Evolutionary conservation across 169 alveolate genomes (phyloP).

Genomic region (Besnoitia besnoiti): DNA sequence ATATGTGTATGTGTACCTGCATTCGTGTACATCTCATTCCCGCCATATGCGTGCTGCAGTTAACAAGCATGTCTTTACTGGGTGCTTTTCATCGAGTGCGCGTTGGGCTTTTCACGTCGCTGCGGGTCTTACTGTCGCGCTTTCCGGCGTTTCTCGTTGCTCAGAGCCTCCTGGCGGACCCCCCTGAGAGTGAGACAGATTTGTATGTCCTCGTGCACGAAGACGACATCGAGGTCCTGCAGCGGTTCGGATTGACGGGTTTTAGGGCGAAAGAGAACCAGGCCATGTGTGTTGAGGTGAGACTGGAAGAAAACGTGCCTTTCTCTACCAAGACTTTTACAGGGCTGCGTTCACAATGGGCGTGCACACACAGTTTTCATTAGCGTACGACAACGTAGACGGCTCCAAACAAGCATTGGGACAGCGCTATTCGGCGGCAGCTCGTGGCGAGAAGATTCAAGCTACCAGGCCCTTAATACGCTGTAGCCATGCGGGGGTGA

Average conservation of each 20-base stretch:
- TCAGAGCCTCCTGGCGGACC: constrained; percentile 44
- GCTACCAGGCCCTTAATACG: too few species aligned
- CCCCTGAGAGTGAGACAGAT: constrained; percentile 60
- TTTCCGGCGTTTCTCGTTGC: neutral
- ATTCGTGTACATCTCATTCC: too few species aligned
- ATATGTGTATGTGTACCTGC: too few species aligned
- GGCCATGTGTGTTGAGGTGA: constrained; percentile 38
- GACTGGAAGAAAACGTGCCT: neutral
- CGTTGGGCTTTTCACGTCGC: too few species aligned
- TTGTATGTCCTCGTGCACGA: constrained; percentile 54
- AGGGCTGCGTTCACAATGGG: neutral
- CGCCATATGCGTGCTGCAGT: too few species aligned
- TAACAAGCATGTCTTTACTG: too few species aligned
- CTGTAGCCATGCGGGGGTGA: too few species aligned
- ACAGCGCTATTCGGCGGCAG: neutral
- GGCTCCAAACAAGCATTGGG: neutral
- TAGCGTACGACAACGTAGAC: neutral
- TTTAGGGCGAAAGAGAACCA: constrained; percentile 22
- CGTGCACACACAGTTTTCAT: neutral
- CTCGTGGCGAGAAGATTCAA: too few species aligned
- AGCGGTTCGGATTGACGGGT: constrained; percentile 36
- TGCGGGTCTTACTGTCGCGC: too few species aligned
- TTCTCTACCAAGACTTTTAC: neutral
- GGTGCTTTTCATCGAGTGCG: too few species aligned
- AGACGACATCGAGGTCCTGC: constrained; percentile 33